These are phyloP conservation scores for Mycena amicta DNA, from an alignment of 768 basidiomycete species.

Conservation along the genomic window DNA sequence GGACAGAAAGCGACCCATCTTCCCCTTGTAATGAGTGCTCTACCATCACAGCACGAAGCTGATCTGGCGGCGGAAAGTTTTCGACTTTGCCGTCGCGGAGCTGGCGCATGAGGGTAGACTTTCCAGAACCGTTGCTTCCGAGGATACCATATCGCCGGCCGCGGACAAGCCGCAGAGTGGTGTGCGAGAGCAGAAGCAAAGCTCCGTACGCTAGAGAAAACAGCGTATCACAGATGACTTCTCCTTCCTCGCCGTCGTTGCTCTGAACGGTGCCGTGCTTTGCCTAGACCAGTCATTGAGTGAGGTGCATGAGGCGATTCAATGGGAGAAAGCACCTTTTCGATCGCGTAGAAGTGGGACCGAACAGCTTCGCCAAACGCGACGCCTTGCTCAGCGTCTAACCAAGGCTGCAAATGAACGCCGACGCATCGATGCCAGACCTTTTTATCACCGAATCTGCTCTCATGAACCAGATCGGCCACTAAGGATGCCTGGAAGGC, in stretches of 20 bases:
- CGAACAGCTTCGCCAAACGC: conserved; percentile 67
- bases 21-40: conserved; percentile 97
- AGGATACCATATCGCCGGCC: conserved; percentile 95
- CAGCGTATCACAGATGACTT: conserved; percentile 87
- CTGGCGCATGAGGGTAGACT: conserved; percentile 94
- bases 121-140: conserved; percentile 95
- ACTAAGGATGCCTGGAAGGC: conserved; percentile 75
- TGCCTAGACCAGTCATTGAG: conserved; percentile 40
- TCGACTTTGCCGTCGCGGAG: conserved; percentile 94
- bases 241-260: conserved; percentile 72
- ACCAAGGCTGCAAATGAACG: conserved; percentile 72
- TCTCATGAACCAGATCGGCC: conserved; percentile 71
- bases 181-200: conserved; percentile 91
- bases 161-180: conserved; percentile 83
- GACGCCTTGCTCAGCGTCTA: conserved; percentile 49
- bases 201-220: conserved; percentile 97
- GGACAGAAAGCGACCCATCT: conserved; percentile 76
- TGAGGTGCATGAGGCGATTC: not conserved
- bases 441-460: conserved; percentile 54
- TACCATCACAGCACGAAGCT: conserved; percentile 92
- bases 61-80: conserved; percentile 88
- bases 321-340: conserved; percentile 50
- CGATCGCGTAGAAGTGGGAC: conserved; percentile 74
- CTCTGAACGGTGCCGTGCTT: conserved; percentile 51
- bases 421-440: conserved; percentile 75